Base-by-base conservation (phyloP, 2,329 filamentous ascomycete species). In the Dactylonectria estremocensis region DNA sequence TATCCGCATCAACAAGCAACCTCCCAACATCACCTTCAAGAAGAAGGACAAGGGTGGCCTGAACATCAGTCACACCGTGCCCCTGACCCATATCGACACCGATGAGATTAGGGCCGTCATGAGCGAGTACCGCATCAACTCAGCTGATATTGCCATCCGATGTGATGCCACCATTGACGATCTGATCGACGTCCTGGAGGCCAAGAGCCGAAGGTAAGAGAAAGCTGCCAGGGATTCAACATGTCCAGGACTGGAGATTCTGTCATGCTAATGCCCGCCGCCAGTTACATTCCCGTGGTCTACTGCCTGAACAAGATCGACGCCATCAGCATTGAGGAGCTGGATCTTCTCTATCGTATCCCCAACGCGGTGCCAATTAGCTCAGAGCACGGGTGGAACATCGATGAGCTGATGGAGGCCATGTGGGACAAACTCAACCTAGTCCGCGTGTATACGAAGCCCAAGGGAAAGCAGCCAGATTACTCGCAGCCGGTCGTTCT, bases 231-330 rank as follows among this genome's bases (percentile, higher is more conserved):
- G 35, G 52, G 66, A 13, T 35, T 35, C 49, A 60, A 58, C 40
- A 58, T 56, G 13, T 22, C 60, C 45, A 33, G 45, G 33, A n/a
- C 52, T 67, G 35, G 54, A 52, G 45, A 54, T 14, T 28, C 18
- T 18, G 22, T 46, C 50, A 61, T 66, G 65, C 68, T 74, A 66
- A 76, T 69, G 24, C 16, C 43, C 24, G 40, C 46, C 49, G 24
- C n/a, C 40, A 95, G 93, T 80, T 99, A 99, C 81, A 98, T 99
- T 72, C 96, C 96, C n/a, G 96, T 98, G 71, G 94, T 99, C 61
- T 99, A 99, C 84, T 96, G 97, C 48, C 88, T 99, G 77, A 99
- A 99, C 89, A 99, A 99, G 87, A 99, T 99, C 75, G 96, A 99
- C 83, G 91, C 95, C 62, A 98, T 99, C 80, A 95, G 94, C 58